Conservation (phyloP, 805 yeast species). For the Ogataea paradorogensis region DNA sequence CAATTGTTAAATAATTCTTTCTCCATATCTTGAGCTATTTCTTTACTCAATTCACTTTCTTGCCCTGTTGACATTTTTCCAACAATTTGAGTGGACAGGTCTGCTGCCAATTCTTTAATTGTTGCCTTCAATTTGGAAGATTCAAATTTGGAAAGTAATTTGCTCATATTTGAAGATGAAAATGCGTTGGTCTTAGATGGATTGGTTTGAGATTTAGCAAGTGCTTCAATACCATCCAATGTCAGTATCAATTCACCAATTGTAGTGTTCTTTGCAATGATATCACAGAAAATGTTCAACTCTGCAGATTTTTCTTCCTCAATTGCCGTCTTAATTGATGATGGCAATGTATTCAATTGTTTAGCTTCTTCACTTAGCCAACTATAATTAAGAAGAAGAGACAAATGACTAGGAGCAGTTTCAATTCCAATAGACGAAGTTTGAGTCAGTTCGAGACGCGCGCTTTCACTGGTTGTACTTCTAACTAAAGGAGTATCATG, state of each 20-base stretch:
- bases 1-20: conserved; percentile 55
- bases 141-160: conserved; percentile 56
- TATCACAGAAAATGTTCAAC: conserved; percentile 41
- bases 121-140: conserved; percentile 53
- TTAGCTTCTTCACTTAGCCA: conserved; percentile 45
- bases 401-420: conserved; percentile 28
- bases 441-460: conserved; percentile 3
- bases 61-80: conserved; percentile 26
- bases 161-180: conserved; percentile 54
- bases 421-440: conserved; percentile 5
- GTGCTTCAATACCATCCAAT: conserved; percentile 58
- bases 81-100: conserved; percentile 51
- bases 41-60: conserved; percentile 30
- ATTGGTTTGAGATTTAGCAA: conserved; percentile 41
- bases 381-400: conserved; percentile 51
- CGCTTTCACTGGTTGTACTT: conserved; percentile 7
- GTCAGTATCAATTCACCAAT: conserved; percentile 69
- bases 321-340: conserved; percentile 26
- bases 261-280: conserved; percentile 44
- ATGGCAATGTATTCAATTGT: conserved; percentile 24
- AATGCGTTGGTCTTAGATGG: conserved; percentile 63
- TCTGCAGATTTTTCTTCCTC: conserved; percentile 34
- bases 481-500: conserved; percentile 2
- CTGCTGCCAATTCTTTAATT: conserved; percentile 52
- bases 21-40: conserved; percentile 40